Conservation (phyloP, 2,329 filamentous ascomycete species). For the Diaporthe australafricana region DNA sequence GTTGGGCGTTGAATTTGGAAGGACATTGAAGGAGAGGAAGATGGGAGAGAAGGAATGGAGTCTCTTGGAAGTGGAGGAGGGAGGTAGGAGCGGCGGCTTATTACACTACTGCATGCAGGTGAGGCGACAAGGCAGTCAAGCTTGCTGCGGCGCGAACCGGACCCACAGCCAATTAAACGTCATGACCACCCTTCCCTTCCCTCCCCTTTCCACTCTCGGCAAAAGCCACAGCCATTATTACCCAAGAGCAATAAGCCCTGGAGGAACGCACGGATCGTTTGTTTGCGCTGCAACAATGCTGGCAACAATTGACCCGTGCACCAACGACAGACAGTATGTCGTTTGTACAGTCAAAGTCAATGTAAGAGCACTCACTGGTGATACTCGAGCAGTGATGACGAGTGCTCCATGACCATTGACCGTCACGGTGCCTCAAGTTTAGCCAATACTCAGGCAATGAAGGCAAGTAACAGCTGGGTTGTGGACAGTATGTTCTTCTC, state of each 20-base stretch:
- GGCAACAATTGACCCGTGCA: too few relatives aligned
- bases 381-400: not conserved
- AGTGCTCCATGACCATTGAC: not conserved
- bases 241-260: not conserved
- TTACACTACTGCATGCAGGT: not conserved
- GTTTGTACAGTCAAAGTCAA: too few relatives aligned
- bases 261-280: not conserved
- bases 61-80: not conserved
- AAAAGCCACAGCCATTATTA: not conserved
- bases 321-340: too few relatives aligned
- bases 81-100: not conserved
- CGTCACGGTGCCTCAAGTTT: not conserved
- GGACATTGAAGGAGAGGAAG: not conserved
- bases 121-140: slow-evolving; percentile 24
- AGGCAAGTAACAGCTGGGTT: not conserved
- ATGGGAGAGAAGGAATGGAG: not conserved
- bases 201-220: not conserved
- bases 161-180: slow-evolving; percentile 38
- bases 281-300: too few relatives aligned
- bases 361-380: too few relatives aligned
- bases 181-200: slow-evolving; percentile 9
- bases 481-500: not conserved
- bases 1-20: not conserved
- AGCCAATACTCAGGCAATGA: not conserved
- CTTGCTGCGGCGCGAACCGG: slow-evolving; percentile 19